Evolutionary conservation across 495 filamentous ascomycete species (phyloP), one percentile per base, ranked within the genome.

Genomic region (Cercophora scortea): DNA sequence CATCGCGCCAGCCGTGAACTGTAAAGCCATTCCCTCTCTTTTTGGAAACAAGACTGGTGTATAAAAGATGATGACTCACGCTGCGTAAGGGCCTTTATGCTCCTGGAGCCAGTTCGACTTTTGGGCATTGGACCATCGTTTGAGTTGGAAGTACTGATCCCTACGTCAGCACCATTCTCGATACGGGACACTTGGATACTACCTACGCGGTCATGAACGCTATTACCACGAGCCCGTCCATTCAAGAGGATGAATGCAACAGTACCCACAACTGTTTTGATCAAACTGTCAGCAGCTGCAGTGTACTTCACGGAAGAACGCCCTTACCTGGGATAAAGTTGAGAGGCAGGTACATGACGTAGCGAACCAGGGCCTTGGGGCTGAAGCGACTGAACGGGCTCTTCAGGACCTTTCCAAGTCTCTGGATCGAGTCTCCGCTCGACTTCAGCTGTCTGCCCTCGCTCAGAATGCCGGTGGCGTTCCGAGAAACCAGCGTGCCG

Each of bases 281-380:
- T 15, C 39, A 32, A 52, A 12, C n/a, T 25, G 43, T 58, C 34
- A 52, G 47, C 25, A 32, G 32, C 6, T 46, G 11, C 10, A 8
- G 11, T 42, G 13, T 35, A 10, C 12, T 25, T n/a, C 5, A 5
- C 7, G 16, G 18, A 50, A n/a, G 32, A 17, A 18, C 19, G 19
- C 8, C 11, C 63, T 40, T 72, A 75, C 71, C 67, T 40, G 93
- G 93, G 41, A 98, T 86, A 52, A 96, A 85, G 66, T 95, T 96
- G 46, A 97, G 74, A 11, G 93, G 91, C n/a, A 96, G 71, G 59
- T 90, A 87, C 40, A 88, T 63, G n/a, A 89, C 64, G 57, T 89
- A 88, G 42, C 86, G 72, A 8, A 95, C 62, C 12, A 94, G 47
- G 3, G 82, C 79, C 55, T 75, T 77, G 4, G 84, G 80, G 1